phyloP scores from a whole-genome alignment of 108 stramenopile species.

The Skeletonema marinoi region DNA sequence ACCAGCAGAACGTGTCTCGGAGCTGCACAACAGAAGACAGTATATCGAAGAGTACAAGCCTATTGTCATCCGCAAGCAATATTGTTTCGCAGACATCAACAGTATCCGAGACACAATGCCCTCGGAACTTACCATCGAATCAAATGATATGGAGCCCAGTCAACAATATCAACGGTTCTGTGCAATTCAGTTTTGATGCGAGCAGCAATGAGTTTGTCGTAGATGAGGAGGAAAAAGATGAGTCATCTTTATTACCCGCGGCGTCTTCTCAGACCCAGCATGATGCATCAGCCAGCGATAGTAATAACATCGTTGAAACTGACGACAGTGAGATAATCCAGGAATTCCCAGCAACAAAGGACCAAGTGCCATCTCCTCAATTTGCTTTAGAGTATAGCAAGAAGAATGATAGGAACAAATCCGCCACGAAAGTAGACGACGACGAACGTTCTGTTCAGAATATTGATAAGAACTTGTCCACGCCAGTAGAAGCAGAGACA shows the following conservation, averaged over 20 bases:
- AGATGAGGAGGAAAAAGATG: background rate
- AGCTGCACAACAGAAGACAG: background rate
- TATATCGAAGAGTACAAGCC: background rate
- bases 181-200: background rate
- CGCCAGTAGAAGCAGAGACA: background rate
- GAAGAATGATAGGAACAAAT: too few species aligned
- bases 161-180: background rate
- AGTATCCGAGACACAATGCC: slow-evolving; percentile 19
- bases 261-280: background rate
- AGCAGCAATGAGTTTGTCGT: background rate
- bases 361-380: too few species aligned
- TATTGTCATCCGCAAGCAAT: background rate
- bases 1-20: background rate
- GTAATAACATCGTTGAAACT: background rate
- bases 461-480: background rate
- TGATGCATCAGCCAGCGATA: background rate
- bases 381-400: too few species aligned
- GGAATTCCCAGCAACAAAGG: too few species aligned
- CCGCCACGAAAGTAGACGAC: background rate
- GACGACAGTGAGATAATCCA: background rate
- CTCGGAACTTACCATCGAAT: slow-evolving; percentile 29
- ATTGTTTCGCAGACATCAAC: background rate
- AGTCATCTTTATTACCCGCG: background rate
- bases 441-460: background rate
- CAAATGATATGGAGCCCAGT: slow-evolving; percentile 34